Percentiles rank a stretch among this genome's conserved stretches.
These are phyloP conservation scores for Pseudotsuga menziesii DNA, from an alignment of 75 land plant genomes.

Conservation along the genomic window DNA sequence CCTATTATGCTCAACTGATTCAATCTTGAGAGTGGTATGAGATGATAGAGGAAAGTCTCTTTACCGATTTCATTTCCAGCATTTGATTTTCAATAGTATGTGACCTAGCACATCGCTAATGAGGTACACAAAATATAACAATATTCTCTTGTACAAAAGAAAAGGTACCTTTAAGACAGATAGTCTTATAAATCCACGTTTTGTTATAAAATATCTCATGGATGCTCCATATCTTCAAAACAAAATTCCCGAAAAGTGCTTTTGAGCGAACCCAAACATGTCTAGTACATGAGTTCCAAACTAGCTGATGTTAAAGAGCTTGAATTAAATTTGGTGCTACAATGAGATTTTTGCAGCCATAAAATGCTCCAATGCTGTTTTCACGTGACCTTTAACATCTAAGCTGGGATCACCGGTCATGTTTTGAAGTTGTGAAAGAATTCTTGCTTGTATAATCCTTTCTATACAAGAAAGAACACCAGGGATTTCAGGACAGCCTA, in stretches of 20 bases:
- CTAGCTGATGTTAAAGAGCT: neutral
- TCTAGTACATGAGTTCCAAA: neutral
- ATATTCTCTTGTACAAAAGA: too few relatives aligned
- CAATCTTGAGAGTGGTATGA: too few relatives aligned
- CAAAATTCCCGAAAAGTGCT: neutral
- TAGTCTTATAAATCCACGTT: too few relatives aligned
- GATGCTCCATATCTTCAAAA: neutral
- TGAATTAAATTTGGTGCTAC: neutral
- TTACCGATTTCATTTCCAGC: too few relatives aligned
- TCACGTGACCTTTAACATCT: slow-evolving; percentile 84
- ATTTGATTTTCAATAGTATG: too few relatives aligned
- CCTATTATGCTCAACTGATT: too few relatives aligned
- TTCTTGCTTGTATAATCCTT: slow-evolving; percentile 62
- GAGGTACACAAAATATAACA: too few relatives aligned
- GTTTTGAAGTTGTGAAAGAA: slow-evolving; percentile 62
- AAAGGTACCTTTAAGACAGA: too few relatives aligned
- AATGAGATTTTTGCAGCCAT: slow-evolving; percentile 4
- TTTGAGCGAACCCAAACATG: neutral
- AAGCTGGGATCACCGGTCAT: slow-evolving; percentile 88
- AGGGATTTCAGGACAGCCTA: slow-evolving; percentile 47
- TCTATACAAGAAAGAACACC: slow-evolving; percentile 41
- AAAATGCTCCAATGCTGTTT: slow-evolving; percentile 54
- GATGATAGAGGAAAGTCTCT: too few relatives aligned
- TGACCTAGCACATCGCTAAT: too few relatives aligned
- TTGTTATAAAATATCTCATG: too few relatives aligned